Evolutionary conservation across 1,139 yeast species (phyloP), one percentile per base, ranked within the genome.

Genomic region (Zygosaccharomyces pseudobailii): DNA sequence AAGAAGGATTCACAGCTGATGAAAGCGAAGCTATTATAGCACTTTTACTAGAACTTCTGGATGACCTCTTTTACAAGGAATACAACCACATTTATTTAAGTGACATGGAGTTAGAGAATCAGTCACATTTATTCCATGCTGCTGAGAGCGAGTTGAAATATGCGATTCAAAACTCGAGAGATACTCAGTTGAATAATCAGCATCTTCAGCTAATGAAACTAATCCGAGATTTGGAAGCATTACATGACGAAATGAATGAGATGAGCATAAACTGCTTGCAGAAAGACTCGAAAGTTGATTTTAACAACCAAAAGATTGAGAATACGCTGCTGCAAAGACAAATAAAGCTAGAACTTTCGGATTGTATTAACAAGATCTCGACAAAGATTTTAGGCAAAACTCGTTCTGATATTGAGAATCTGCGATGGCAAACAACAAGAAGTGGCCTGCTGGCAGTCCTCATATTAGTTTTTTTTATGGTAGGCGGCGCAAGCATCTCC

Each of bases 371-470:
- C 67, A 83, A 87, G 58, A 90, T 92, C 50, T 80, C 88, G 21
- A 87, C 95, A 5, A 88, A 86, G 56, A 76, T 92, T 55, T 80
- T 83, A 50, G 82, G 95, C 34, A 92, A 87, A 19, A 78, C 89
- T 67, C 80, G 88, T 62, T 83, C 92, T 0, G 95, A 88, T 51
- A 86, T 89, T 52, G 98, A 92, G 66, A 80, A 84, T 51, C 74
- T 90, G 53, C 74, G 97, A 59, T 92, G 98, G 98, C 90, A 88
- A 64, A 80, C 92, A 39, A 89, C 97, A 4, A 74, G 97, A 49
- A 80, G 95, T 67, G 97, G 97, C 1, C 50, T 71, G 17, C 56
- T 68, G 42, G 72, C 73, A 0, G 65, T 71, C 24, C 51, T 68
- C 1, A 59, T 64, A 1, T 47, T 79, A 51, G 81, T 80, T 2